These are phyloP conservation scores for Colletotrichum chrysophilum DNA, from an alignment of 2,329 filamentous ascomycete genomes.

Conservation along the genomic window DNA sequence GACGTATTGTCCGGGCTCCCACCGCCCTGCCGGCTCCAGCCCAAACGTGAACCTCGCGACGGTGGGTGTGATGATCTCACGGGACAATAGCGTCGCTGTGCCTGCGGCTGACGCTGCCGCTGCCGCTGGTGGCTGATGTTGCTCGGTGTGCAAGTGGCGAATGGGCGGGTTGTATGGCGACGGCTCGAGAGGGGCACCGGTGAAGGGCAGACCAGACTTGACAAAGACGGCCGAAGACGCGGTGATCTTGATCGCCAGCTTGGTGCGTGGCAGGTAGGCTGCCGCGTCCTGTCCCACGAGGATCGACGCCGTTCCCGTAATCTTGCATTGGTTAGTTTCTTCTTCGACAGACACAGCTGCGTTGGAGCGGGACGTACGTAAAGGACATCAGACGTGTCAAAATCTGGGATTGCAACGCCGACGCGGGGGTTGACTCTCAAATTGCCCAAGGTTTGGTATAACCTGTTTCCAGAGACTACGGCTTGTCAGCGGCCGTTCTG, in stretches of 20 bases:
- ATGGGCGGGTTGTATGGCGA: conserved; percentile 84
- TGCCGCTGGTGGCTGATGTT: not conserved
- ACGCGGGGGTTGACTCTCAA: conserved; percentile 68
- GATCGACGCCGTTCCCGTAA: conserved; percentile 72
- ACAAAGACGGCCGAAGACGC: conserved; percentile 69
- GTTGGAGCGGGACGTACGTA: conserved; percentile 47
- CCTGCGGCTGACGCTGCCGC: not conserved
- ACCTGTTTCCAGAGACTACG: conserved; percentile 74
- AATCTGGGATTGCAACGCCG: conserved; percentile 77
- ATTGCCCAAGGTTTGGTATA: conserved; percentile 87
- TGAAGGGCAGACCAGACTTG: conserved; percentile 69
- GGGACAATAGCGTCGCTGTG: conserved; percentile 61
- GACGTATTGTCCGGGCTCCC: conserved; percentile 77
- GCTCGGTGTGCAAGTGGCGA: conserved; percentile 67
- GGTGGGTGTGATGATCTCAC: conserved; percentile 66
- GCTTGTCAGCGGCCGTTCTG: not conserved
- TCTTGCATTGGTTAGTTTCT: conserved; percentile 20
- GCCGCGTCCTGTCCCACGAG: conserved; percentile 69
- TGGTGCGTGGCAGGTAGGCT: conserved; percentile 68
- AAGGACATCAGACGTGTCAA: conserved; percentile 72
- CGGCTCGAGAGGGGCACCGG: conserved; percentile 60
- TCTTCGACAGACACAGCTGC: not conserved
- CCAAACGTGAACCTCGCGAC: conserved; percentile 68
- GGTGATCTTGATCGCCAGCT: conserved; percentile 73
- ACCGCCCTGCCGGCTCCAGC: conserved; percentile 41